phyloP scores from a whole-genome alignment of 805 yeast species.

The Metschnikowia henanensis region DNA sequence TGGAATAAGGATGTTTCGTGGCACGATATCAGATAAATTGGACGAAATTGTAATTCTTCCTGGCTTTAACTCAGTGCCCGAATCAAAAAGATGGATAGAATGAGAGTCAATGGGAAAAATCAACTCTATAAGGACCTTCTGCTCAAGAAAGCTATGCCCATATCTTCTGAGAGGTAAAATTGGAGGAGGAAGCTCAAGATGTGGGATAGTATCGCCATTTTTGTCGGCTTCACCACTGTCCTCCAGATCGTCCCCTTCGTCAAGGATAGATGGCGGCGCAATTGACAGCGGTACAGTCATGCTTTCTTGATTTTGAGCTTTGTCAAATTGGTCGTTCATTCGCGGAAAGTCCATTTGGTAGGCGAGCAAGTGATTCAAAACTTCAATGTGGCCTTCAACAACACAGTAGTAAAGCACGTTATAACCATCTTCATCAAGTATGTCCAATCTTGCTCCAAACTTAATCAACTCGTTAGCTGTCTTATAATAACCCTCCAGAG shows the following conservation, averaged over 20 bases:
- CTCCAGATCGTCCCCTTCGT: conserved; percentile 35
- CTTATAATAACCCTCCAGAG: conserved; percentile 74
- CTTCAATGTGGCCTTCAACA: conserved; percentile 91
- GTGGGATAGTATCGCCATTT: conserved; percentile 78
- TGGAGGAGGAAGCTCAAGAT: conserved; percentile 92
- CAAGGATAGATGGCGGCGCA: conserved; percentile 28
- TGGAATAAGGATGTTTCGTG: conserved; percentile 82
- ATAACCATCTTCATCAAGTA: conserved; percentile 77
- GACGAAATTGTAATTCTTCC: conserved; percentile 86
- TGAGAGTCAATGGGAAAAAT: conserved; percentile 52
- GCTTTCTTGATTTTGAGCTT: background rate
- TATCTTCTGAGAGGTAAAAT: conserved; percentile 90
- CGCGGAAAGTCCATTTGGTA: conserved; percentile 24
- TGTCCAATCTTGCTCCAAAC: conserved; percentile 65
- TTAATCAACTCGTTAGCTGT: conserved; percentile 71
- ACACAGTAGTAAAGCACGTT: conserved; percentile 87
- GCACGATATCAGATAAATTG: conserved; percentile 75
- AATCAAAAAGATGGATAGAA: conserved; percentile 48
- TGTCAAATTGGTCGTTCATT: background rate
- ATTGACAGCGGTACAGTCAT: background rate
- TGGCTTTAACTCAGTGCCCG: conserved; percentile 50
- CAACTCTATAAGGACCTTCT: conserved; percentile 80
- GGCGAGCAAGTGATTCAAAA: conserved; percentile 64
- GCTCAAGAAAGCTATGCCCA: conserved; percentile 94
- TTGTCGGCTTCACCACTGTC: conserved; percentile 36